These are phyloP conservation scores for Aureobasidium sp. DNA, from an alignment of 2,329 filamentous ascomycete species.

Conservation along the genomic window DNA sequence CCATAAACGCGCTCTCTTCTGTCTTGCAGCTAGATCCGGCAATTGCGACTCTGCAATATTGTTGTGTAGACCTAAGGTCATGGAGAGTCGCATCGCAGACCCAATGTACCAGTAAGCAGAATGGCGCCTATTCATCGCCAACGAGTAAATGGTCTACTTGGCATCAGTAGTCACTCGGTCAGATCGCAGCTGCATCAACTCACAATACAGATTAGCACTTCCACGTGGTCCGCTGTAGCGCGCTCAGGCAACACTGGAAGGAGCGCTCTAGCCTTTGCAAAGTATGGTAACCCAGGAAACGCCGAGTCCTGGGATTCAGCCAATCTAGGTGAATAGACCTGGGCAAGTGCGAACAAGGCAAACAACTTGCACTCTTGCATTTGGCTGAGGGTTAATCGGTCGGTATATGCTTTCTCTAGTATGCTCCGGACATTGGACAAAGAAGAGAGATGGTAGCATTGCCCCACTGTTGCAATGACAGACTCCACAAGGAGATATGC, in stretches of 20 bases:
- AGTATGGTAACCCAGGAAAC: conserved; percentile 42
- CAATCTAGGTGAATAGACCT: conserved; percentile 39
- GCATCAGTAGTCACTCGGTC: background rate
- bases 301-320: conserved; percentile 26
- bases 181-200: background rate
- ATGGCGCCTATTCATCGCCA: conserved; percentile 8
- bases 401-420: conserved; percentile 34
- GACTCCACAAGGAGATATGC: conserved; percentile 35
- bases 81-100: conserved; percentile 6
- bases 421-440: conserved; percentile 32
- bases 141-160: background rate
- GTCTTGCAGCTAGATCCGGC: conserved; percentile 1
- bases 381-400: conserved; percentile 29
- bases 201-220: conserved; percentile 38
- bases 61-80: conserved; percentile 6
- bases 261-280: conserved; percentile 34
- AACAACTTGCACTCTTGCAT: conserved; percentile 37
- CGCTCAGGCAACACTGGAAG: conserved; percentile 37
- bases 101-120: conserved; percentile 8
- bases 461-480: conserved; percentile 36
- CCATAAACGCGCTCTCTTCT: background rate
- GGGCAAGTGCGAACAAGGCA: conserved; percentile 42
- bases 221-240: conserved; percentile 38
- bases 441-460: conserved; percentile 38
- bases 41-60: conserved; percentile 5